Evolutionary conservation across 192 early-diverging fungal genomes (phyloP).

Genomic region (Jimgerdemannia flammicorona): DNA sequence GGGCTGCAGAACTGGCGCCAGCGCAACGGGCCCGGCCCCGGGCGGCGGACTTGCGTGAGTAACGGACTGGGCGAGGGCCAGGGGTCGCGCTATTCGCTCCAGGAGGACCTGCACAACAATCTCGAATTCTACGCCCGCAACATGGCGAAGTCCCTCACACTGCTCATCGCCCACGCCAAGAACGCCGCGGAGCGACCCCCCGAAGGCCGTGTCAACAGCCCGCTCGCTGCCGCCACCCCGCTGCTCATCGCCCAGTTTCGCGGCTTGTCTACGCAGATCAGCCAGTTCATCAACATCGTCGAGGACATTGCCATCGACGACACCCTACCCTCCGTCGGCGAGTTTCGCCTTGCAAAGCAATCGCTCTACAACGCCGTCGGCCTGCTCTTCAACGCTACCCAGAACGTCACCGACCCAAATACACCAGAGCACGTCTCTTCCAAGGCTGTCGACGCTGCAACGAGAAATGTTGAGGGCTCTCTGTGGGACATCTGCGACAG

Average conservation of each 20-base stretch:
- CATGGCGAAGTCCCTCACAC: slow-evolving; percentile 23
- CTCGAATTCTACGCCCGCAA: slow-evolving; percentile 15
- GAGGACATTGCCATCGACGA: slow-evolving; percentile 16
- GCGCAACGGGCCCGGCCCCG: neutral
- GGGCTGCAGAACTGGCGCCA: slow-evolving; percentile 1
- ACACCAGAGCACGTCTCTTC: neutral
- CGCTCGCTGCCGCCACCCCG: slow-evolving; percentile 19
- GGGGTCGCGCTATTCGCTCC: slow-evolving; percentile 15
- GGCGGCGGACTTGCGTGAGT: neutral
- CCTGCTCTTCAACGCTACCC: slow-evolving; percentile 20
- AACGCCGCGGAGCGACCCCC: neutral
- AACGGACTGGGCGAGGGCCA: neutral
- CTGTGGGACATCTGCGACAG: slow-evolving; percentile 18
- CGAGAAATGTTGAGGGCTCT: slow-evolving; percentile 8
- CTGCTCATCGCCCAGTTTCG: slow-evolving; percentile 33
- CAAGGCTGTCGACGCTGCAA: slow-evolving; percentile 8
- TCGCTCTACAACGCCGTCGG: slow-evolving; percentile 27
- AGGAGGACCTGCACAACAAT: slow-evolving; percentile 17
- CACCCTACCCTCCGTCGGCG: neutral
- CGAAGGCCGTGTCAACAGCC: neutral
- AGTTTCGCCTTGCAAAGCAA: slow-evolving; percentile 24
- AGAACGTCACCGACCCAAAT: slow-evolving; percentile 19
- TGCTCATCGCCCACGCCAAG: neutral
- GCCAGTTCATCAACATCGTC: slow-evolving; percentile 28
- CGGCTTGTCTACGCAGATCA: slow-evolving; percentile 21